Evolutionary conservation across 2,329 filamentous ascomycete genomes (phyloP), one percentile per base, ranked within the genome.

Genomic region (Exserohilum rostratum): DNA sequence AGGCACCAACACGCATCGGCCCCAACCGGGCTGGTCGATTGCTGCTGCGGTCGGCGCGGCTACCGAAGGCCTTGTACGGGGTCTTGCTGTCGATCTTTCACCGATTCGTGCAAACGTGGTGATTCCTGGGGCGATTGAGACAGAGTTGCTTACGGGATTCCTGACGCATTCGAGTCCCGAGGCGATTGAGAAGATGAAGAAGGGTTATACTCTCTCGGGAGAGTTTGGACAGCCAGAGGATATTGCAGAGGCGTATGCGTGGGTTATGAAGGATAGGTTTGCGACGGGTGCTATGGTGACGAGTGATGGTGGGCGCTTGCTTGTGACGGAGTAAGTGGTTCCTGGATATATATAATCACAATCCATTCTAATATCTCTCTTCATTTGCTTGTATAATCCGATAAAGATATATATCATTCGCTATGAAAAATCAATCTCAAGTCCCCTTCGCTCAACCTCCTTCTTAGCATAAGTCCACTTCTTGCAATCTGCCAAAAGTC

Each of bases 21-120:
- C 79, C 0, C 39, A 62, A 6, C 68, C 70, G 0, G 72, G 70
- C 3, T 77, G 72, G 71, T 53, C 67, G 0, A 12, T 76, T 5
- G 50, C 61, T 1, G 72, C 75, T 0, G 62, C 64, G 1, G 51
- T 63, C 11, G 66, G 67, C 0, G 55, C 50, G 4, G 65, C 66
- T 0, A 20, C 67, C 3, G 71, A 78, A 30, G 76, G 73, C 0
- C 53, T 79, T 20, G 60, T 57, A 17, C 66, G 72, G 4, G 77
- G 72, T 2, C 57, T 81, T 9, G 76, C 78, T 2, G 59, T 79
- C 5, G 77, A 80, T 43, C 47, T 80, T 60, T 69, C 65, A 47
- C 79, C 78, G 1, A 62, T 80, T 13, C 59, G 79, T 5, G 74
- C 78, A 7, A 81, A 81, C 57, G 46, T 69, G 0, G 76, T 81